These are phyloP conservation scores for Bertia moriformis DNA, from an alignment of 2,329 filamentous ascomycete genomes.

Conservation along the genomic window DNA sequence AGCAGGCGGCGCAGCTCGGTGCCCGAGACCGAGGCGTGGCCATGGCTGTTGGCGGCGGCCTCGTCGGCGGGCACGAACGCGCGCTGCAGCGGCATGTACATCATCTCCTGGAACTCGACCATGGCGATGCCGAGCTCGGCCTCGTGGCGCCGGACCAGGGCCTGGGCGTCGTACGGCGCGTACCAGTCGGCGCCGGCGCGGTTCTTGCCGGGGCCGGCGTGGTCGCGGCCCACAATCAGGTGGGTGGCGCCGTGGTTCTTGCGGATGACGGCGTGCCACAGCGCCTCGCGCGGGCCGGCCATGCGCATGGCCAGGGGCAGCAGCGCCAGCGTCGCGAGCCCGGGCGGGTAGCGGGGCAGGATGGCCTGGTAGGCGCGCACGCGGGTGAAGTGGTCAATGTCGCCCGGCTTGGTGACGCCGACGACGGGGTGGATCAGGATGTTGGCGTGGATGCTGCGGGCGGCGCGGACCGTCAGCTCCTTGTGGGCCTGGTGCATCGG, in stretches of 20 bases:
- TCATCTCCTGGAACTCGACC: conserved; percentile 99
- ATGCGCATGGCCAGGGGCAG: conserved; percentile 96
- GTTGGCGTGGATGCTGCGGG: conserved; percentile 89
- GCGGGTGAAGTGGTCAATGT: conserved; percentile 99
- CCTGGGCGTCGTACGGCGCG: conserved; percentile 92
- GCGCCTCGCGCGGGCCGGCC: conserved; percentile 93
- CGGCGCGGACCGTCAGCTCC: conserved; percentile 92
- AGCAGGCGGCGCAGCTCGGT: conserved; percentile 87
- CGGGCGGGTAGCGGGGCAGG: conserved; percentile 91
- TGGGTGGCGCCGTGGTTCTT: conserved; percentile 99
- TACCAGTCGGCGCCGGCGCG: conserved; percentile 94
- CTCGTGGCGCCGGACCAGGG: conserved; percentile 89
- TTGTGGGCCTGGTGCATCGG: conserved; percentile 98
- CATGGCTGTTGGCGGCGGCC: conserved; percentile 70
- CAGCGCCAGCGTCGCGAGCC: conserved; percentile 93
- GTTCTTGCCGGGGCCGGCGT: conserved; percentile 96
- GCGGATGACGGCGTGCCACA: conserved; percentile 99
- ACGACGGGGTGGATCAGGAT: conserved; percentile 98
- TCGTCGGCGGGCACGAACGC: conserved; percentile 91
- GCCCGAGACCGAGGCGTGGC: conserved; percentile 72
- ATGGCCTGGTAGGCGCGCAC: conserved; percentile 97
- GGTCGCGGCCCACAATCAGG: conserved; percentile 97
- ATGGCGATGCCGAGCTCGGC: conserved; percentile 96
- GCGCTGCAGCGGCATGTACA: conserved; percentile 90
- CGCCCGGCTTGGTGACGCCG: conserved; percentile 93